A percentile compares a stretch with the other conserved stretches of the same genome.
These are phyloP conservation scores for Logfia minima DNA, from an alignment of 129 eudicot genomes.

Conservation along the genomic window DNA sequence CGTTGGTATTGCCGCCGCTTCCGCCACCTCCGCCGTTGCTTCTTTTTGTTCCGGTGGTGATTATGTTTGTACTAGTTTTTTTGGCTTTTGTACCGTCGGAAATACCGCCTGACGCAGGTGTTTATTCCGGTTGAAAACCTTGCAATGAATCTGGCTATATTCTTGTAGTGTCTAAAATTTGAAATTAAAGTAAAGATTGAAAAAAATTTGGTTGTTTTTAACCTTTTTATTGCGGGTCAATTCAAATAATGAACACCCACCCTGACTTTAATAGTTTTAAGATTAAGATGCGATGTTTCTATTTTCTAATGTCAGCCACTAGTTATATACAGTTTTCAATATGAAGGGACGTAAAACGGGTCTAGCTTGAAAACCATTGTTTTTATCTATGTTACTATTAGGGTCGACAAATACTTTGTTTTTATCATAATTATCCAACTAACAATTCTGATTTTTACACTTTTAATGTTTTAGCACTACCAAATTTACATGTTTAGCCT, in stretches of 20 bases:
- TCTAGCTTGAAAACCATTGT: neutral
- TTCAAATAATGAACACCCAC: too few relatives aligned
- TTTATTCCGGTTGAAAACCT: slow-evolving; percentile 13
- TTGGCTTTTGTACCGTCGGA: slow-evolving; percentile 32
- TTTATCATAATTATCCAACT: too few relatives aligned
- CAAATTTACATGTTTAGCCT: too few relatives aligned
- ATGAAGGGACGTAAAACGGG: neutral
- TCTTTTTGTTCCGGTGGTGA: slow-evolving; percentile 34
- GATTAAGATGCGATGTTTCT: neutral
- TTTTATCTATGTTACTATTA: too few relatives aligned
- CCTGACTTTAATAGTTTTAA: neutral
- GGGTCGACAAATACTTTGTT: too few relatives aligned
- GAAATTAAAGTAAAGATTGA: neutral
- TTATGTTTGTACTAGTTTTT: slow-evolving; percentile 24
- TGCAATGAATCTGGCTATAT: slow-evolving; percentile 21
- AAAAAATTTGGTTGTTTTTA: slow-evolving; percentile 6
- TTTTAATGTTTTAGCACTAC: too few relatives aligned
- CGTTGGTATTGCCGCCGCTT: slow-evolving; percentile 35
- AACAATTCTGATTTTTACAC: too few relatives aligned
- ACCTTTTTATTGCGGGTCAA: neutral
- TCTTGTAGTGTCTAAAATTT: neutral
- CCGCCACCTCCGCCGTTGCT: slow-evolving; percentile 39
- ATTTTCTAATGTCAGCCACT: neutral
- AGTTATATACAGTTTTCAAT: neutral
- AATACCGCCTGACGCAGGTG: slow-evolving; percentile 19